Conservation (phyloP, 768 basidiomycete species). For the Rhizopogon roseolus region DNA sequence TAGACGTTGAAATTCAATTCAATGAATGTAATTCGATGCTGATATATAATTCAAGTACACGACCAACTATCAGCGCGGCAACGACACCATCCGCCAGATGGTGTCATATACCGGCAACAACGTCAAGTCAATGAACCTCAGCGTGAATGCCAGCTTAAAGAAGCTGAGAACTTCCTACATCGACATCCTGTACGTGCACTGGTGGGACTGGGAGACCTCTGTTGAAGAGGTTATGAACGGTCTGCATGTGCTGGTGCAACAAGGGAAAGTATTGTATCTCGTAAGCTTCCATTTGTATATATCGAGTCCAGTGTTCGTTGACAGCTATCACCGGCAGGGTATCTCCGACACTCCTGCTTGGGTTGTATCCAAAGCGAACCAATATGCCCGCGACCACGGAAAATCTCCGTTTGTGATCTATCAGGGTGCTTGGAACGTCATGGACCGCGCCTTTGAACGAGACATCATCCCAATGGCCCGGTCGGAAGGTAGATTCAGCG, state of each 20-base stretch:
- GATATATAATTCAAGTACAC: constrained; percentile 13
- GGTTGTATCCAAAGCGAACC: constrained; percentile 32
- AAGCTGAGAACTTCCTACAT: constrained; percentile 43
- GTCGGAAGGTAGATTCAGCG: constrained; percentile 12
- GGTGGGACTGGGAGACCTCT: constrained; percentile 38
- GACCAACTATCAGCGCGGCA: constrained; percentile 16
- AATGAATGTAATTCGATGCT: neutral
- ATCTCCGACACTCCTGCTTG: constrained; percentile 30
- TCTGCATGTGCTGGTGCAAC: constrained; percentile 32
- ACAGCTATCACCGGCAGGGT: constrained; percentile 17
- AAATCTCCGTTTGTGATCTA: constrained; percentile 42
- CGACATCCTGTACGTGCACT: constrained; percentile 39
- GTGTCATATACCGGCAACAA: constrained; percentile 37
- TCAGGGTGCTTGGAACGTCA: constrained; percentile 32
- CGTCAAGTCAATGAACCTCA: constrained; percentile 34
- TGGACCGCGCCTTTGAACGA: constrained; percentile 36
- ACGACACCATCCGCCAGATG: constrained; percentile 11
- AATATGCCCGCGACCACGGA: constrained; percentile 35
- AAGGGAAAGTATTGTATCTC: constrained; percentile 36
- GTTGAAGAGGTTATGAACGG: constrained; percentile 37
- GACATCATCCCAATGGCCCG: constrained; percentile 35
- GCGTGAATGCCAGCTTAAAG: constrained; percentile 38
- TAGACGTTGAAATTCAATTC: constrained; percentile 2
- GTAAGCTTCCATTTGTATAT: constrained; percentile 19
- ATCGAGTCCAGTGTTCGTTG: neutral